A percentile compares a stretch with the other conserved stretches of the same genome.
phyloP scores from a whole-genome alignment of 306 rosid genomes.

The Trichosanthes cucumerina region DNA sequence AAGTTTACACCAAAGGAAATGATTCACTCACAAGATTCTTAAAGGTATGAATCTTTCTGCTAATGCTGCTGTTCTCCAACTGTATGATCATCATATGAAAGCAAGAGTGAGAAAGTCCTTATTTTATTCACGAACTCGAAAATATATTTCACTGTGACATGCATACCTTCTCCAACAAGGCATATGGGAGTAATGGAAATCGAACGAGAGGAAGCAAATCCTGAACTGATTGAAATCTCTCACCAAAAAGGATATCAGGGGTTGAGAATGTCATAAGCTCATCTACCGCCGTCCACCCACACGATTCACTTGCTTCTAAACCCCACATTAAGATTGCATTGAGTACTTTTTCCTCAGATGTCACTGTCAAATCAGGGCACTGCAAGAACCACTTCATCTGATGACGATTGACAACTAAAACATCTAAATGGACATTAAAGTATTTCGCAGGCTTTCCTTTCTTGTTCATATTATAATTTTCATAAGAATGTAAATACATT shows the following conservation, averaged over 20 bases:
- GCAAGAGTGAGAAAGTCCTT: constrained; percentile 19
- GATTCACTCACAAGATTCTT: constrained; percentile 47
- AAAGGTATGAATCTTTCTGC: constrained; percentile 35
- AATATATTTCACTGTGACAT: not conserved
- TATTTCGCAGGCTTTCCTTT: not conserved
- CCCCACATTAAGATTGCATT: constrained; percentile 83
- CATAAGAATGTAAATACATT: not conserved
- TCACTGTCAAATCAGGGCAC: constrained; percentile 91
- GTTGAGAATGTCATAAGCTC: constrained; percentile 46
- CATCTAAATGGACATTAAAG: not conserved
- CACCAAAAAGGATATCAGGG: constrained; percentile 62
- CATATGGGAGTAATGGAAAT: constrained; percentile 47
- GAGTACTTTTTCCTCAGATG: constrained; percentile 89
- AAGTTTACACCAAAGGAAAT: not conserved
- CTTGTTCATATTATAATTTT: not conserved
- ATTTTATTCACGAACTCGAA: constrained; percentile 1
- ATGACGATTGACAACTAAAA: not conserved
- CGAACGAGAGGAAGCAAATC: constrained; percentile 54
- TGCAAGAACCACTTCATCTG: constrained; percentile 33
- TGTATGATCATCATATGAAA: constrained; percentile 32
- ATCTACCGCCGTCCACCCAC: constrained; percentile 72
- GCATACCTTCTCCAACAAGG: constrained; percentile 75
- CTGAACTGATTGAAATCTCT: constrained; percentile 52
- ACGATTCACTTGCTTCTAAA: constrained; percentile 43
- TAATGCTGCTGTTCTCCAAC: constrained; percentile 67